Base-by-base conservation (phyloP, 176 grass and related monocot species). In the Themeda triandra region DNA sequence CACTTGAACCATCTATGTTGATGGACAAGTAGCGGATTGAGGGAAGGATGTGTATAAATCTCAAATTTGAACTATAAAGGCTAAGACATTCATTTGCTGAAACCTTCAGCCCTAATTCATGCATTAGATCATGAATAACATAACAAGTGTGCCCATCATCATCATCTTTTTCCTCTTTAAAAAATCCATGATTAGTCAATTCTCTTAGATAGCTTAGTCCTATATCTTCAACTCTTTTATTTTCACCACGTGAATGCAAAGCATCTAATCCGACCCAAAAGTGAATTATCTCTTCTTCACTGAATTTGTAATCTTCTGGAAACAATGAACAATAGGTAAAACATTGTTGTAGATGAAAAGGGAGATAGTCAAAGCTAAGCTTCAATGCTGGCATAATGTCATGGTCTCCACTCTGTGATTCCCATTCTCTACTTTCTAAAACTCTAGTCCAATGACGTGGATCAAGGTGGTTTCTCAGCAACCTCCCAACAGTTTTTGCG, bases 351-450 rank as follows among this genome's bases (percentile, higher is more conserved):
- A 90, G 39, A 30, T 82, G 78, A 10, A 75, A 53, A 64, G 88
- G 82, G 7, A 86, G 71, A 33, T 85, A 77, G 3, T 71, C 15
- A 75, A 78, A 90, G 27, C 88, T 86, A 23, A 86, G 30, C 48
- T 71, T 76, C 11, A 90, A 15, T 31, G 78, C 85, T 7, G 85
- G 77, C 85, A 82, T 87, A 25, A 87, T 87, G 32, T 77, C 69
- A 56, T 75, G 9, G 1, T 40, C 73, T 17, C 9, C 35, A 0
- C 12, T 28, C 58, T 71, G 7, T 15, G 15, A n/a, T 62, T 62
- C 71, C 85, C 85, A 87, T 66, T 71, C 63, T 13, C 49, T 69
- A 8, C 45, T 82, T n/a, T 66, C 18, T 19, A 58, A 40, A 67
- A 87, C 67, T 74, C 25, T 74, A 32, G 2, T 48, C 85, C 85